Evolutionary conservation across 164 flowering plant genomes (phyloP).

Genomic region (Tetrastigma voinierianum): DNA sequence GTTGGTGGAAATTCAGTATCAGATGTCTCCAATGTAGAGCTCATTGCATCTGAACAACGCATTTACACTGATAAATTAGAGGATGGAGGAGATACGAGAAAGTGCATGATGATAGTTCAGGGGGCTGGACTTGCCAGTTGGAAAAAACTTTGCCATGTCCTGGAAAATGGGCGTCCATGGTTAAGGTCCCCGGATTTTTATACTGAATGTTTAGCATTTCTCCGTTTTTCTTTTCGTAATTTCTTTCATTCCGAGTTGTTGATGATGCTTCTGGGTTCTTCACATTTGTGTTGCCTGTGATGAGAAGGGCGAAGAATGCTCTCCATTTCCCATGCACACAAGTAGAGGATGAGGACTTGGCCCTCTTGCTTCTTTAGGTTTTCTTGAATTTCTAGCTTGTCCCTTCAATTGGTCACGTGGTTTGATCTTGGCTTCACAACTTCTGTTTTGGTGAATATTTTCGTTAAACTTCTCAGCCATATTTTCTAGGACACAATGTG

Average conservation of each 20-base stretch:
- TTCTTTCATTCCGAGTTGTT: too few relatives aligned
- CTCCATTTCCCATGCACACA: conserved; percentile 16
- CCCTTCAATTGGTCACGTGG: too few relatives aligned
- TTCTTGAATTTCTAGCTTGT: too few relatives aligned
- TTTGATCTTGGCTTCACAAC: too few relatives aligned
- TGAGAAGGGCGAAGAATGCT: conserved; percentile 24
- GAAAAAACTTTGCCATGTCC: conserved; percentile 61
- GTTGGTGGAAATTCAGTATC: conserved; percentile 36
- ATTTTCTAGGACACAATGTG: too few relatives aligned
- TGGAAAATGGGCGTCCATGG: conserved; percentile 57
- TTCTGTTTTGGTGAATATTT: too few relatives aligned
- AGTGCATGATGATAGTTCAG: conserved; percentile 50
- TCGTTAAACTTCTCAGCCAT: too few relatives aligned
- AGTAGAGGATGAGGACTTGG: background rate
- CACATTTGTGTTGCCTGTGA: conserved; percentile 12
- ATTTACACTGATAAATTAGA: conserved; percentile 27
- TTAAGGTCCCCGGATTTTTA: conserved; percentile 10
- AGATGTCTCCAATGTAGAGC: conserved; percentile 23
- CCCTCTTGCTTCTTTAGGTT: background rate
- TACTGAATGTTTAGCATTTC: background rate
- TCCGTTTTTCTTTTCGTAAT: background rate
- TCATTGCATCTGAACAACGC: conserved; percentile 30
- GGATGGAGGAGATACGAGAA: conserved; percentile 31
- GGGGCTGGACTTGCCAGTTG: conserved; percentile 49
- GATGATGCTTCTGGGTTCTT: background rate